A percentile compares a stretch with the other conserved stretches of the same genome.
Conservation (phyloP, 1,284 basidiomycete genomes). For the Vanrija sp. region DNA sequence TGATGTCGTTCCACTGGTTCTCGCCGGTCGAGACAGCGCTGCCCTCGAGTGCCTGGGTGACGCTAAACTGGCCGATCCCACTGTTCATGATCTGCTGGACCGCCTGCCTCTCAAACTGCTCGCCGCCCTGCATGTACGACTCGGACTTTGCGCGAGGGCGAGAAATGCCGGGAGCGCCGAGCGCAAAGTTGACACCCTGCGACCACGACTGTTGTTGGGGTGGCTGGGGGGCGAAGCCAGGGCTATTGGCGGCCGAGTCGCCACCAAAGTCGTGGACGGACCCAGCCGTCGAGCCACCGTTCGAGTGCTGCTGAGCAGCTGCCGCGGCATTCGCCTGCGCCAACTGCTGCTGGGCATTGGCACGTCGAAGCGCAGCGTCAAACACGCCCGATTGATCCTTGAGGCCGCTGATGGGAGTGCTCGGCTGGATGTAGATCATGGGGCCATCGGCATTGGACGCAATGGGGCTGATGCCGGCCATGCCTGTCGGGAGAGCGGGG, state of each 20-base stretch:
- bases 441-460: slow-evolving; percentile 46
- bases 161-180: neutral
- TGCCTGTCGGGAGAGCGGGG: slow-evolving; percentile 41
- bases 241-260: too few species aligned
- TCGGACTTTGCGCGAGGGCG: slow-evolving; percentile 44
- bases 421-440: slow-evolving; percentile 50
- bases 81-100: slow-evolving; percentile 24
- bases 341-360: slow-evolving; percentile 10
- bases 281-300: too few species aligned
- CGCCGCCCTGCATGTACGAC: slow-evolving; percentile 31
- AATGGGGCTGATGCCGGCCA: slow-evolving; percentile 47
- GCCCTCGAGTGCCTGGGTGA: slow-evolving; percentile 4
- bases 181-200: neutral
- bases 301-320: too few species aligned
- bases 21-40: neutral
- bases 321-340: neutral
- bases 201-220: neutral
- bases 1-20: slow-evolving; percentile 16
- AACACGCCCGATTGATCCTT: slow-evolving; percentile 44
- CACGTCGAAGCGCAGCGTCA: slow-evolving; percentile 40
- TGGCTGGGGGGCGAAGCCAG: too few species aligned
- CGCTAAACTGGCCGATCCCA: slow-evolving; percentile 1
- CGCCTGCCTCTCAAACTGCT: slow-evolving; percentile 34
- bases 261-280: too few species aligned
- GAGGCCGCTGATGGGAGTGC: slow-evolving; percentile 47